These are phyloP conservation scores for Cryptococcus jaspeensis DNA, from an alignment of 1,284 basidiomycete genomes.

Conservation along the genomic window DNA sequence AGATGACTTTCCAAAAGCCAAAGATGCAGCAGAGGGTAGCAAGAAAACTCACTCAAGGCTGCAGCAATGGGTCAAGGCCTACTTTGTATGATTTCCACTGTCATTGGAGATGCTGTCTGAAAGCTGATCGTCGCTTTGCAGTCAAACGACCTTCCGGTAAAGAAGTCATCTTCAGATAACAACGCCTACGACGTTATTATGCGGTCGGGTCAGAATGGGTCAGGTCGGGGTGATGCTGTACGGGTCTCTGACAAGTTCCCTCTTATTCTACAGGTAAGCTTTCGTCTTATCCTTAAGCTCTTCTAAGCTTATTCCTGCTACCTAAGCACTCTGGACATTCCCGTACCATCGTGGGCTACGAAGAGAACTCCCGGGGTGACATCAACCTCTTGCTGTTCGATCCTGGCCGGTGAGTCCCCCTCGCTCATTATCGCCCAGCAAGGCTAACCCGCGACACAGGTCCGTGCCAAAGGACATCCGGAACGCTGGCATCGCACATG, in stretches of 20 bases:
- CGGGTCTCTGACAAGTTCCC: slow-evolving; percentile 66
- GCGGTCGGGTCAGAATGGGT: slow-evolving; percentile 17
- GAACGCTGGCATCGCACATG: slow-evolving; percentile 29
- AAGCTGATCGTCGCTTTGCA: background rate
- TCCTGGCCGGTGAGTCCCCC: slow-evolving; percentile 62
- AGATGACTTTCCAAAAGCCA: slow-evolving; percentile 48
- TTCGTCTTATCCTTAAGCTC: too few species aligned
- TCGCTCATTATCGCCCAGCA: background rate
- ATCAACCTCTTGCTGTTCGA: slow-evolving; percentile 72
- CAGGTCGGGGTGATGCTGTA: slow-evolving; percentile 43
- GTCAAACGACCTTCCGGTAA: background rate
- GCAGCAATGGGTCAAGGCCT: slow-evolving; percentile 41
- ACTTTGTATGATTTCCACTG: slow-evolving; percentile 38
- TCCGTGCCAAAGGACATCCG: slow-evolving; percentile 45
- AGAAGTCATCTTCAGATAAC: background rate
- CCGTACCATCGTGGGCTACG: slow-evolving; percentile 77
- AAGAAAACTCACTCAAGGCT: slow-evolving; percentile 27
- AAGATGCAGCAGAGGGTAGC: slow-evolving; percentile 11
- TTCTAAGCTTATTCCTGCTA: too few species aligned
- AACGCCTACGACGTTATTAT: slow-evolving; percentile 33
- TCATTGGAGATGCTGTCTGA: background rate
- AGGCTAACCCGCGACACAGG: slow-evolving; percentile 17
- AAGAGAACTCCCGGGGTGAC: slow-evolving; percentile 60
- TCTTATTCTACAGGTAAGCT: slow-evolving; percentile 61
- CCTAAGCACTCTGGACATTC: slow-evolving; percentile 77